These are phyloP conservation scores for Pyrenochaeta sp. DNA, from an alignment of 2,329 filamentous ascomycete species.

Conservation along the genomic window DNA sequence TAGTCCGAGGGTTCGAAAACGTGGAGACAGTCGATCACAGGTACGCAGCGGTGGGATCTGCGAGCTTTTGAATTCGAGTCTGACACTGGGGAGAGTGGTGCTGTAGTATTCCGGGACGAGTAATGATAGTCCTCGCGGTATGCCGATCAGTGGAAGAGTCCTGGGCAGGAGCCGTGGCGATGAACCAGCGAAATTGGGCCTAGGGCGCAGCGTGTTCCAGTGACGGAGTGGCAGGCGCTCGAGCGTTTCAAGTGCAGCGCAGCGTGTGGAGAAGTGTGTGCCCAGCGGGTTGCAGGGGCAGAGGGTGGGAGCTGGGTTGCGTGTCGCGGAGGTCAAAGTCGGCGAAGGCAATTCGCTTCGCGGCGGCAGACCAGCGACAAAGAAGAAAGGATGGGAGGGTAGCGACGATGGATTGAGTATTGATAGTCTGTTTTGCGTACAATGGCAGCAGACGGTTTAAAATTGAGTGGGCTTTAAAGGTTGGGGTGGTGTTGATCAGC, in stretches of 20 bases:
- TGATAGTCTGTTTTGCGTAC: conserved; percentile 35
- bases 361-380: conserved; percentile 38
- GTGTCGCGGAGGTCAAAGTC: conserved; percentile 33
- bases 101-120: conserved; percentile 39
- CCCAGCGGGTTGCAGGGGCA: conserved; percentile 38
- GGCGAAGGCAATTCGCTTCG: conserved; percentile 33
- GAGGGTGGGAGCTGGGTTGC: conserved; percentile 30
- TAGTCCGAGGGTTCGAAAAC: conserved; percentile 51
- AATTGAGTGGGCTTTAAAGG: conserved; percentile 40
- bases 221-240: conserved; percentile 44
- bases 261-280: conserved; percentile 42
- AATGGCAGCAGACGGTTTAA: conserved; percentile 33
- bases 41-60: conserved; percentile 58
- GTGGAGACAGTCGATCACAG: conserved; percentile 58
- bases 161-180: conserved; percentile 45
- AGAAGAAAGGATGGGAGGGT: conserved; percentile 44
- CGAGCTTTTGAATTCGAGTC: conserved; percentile 51
- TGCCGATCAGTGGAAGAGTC: conserved; percentile 47
- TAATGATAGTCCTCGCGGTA: conserved; percentile 46
- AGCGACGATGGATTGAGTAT: conserved; percentile 38
- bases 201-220: conserved; percentile 37
- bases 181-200: conserved; percentile 47
- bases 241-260: conserved; percentile 48
- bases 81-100: conserved; percentile 46
- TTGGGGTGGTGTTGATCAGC: conserved; percentile 43